Evolutionary conservation across 805 yeast genomes (phyloP).

Genomic region (Teunomyces barrocoloradensis): DNA sequence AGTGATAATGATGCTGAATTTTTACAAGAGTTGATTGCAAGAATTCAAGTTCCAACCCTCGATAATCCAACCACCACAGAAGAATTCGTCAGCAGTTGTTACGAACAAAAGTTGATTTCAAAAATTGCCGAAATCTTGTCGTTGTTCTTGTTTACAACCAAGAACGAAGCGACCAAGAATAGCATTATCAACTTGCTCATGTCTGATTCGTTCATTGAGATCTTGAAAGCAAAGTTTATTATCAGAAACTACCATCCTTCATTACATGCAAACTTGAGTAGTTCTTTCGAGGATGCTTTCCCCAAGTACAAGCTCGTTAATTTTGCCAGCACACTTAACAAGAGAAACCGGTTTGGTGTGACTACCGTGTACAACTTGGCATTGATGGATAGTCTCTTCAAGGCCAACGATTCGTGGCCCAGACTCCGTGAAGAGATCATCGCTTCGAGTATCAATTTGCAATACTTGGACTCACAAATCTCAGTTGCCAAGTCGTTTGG

Average conservation of each 20-base stretch:
- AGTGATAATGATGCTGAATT: constrained; percentile 49
- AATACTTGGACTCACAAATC: constrained; percentile 63
- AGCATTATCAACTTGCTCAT: constrained; percentile 44
- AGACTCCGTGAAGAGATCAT: constrained; percentile 50
- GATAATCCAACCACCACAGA: constrained; percentile 15
- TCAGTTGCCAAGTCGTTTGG: constrained; percentile 75
- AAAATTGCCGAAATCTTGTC: constrained; percentile 77
- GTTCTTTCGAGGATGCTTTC: constrained; percentile 48
- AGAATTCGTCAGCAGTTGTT: constrained; percentile 40
- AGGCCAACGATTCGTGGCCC: constrained; percentile 32
- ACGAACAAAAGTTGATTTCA: constrained; percentile 57
- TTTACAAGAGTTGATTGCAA: constrained; percentile 39
- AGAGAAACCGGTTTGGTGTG: constrained; percentile 49
- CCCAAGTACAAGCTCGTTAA: constrained; percentile 46
- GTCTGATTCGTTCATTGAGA: constrained; percentile 32
- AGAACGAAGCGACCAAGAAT: constrained; percentile 37
- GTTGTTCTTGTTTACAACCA: constrained; percentile 60
- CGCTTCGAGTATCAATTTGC: constrained; percentile 60
- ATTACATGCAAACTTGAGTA: constrained; percentile 45
- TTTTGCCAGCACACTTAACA: constrained; percentile 47
- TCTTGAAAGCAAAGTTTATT: constrained; percentile 30
- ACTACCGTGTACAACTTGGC: constrained; percentile 56
- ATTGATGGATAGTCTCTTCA: constrained; percentile 61
- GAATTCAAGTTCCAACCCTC: constrained; percentile 22
- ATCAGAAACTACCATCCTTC: constrained; percentile 47